Evolutionary conservation across 2,329 filamentous ascomycete species (phyloP).

Genomic region (Myriangium duriaei): DNA sequence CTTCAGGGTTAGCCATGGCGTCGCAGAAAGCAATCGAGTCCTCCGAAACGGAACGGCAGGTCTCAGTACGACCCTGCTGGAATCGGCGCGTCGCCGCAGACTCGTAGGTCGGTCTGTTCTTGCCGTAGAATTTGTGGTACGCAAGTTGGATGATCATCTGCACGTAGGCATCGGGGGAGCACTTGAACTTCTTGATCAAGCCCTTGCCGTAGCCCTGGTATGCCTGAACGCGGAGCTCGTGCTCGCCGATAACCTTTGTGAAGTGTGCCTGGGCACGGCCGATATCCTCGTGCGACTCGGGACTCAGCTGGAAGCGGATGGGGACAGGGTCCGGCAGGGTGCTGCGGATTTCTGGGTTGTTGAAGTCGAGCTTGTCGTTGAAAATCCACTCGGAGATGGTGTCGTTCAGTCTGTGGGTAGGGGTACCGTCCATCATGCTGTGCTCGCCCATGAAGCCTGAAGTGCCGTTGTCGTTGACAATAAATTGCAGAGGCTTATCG

Average conservation of each 20-base stretch:
- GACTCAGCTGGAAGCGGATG: slow-evolving; percentile 66
- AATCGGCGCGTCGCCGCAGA: slow-evolving; percentile 89
- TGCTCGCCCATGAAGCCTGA: slow-evolving; percentile 97
- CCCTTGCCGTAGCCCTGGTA: slow-evolving; percentile 98
- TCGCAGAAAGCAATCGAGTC: slow-evolving; percentile 84
- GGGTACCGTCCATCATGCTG: slow-evolving; percentile 99
- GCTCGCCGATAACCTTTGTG: slow-evolving; percentile 64
- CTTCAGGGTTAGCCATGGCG: slow-evolving; percentile 61
- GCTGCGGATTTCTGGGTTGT: slow-evolving; percentile 63
- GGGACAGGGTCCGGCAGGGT: slow-evolving; percentile 68
- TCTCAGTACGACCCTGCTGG: slow-evolving; percentile 93
- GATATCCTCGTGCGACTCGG: slow-evolving; percentile 64
- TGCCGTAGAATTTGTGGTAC: slow-evolving; percentile 98
- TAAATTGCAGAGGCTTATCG: slow-evolving; percentile 96
- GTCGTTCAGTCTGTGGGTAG: slow-evolving; percentile 93
- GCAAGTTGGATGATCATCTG: slow-evolving; percentile 98
- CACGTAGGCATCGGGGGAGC: slow-evolving; percentile 91
- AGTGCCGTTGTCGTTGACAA: slow-evolving; percentile 94
- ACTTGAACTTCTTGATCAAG: slow-evolving; percentile 98
- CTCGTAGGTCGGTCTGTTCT: slow-evolving; percentile 95
- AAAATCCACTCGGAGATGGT: slow-evolving; percentile 86
- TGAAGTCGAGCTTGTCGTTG: slow-evolving; percentile 86
- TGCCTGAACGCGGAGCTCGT: slow-evolving; percentile 85
- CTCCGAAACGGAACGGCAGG: slow-evolving; percentile 82
- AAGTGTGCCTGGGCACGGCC: slow-evolving; percentile 70